These are phyloP conservation scores for Lipomyces yamanashiensis DNA, from an alignment of 805 yeast genomes.

Conservation along the genomic window DNA sequence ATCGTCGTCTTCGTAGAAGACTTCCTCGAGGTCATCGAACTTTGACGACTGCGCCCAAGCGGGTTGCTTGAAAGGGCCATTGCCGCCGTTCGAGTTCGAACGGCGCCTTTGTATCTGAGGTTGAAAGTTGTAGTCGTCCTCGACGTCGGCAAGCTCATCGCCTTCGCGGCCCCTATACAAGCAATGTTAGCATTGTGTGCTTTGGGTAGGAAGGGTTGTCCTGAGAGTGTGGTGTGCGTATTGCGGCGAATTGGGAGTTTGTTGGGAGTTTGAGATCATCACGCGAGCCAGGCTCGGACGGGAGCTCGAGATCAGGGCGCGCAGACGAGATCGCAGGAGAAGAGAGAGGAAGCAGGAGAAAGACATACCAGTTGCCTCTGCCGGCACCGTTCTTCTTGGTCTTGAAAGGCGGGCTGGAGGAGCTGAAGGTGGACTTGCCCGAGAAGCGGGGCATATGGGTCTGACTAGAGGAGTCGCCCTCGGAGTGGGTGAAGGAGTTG, in stretches of 20 bases:
- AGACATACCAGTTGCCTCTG: conserved; percentile 39
- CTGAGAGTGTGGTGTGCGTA: not conserved
- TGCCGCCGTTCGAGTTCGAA: conserved; percentile 39
- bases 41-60: conserved; percentile 25
- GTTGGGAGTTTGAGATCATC: not conserved
- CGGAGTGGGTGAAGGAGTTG: conserved; percentile 22
- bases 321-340: too few species aligned
- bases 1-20: conserved; percentile 36
- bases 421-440: conserved; percentile 34
- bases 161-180: conserved; percentile 38
- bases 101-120: conserved; percentile 38
- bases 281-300: too few species aligned
- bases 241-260: conserved; percentile 18
- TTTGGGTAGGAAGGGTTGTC: not conserved
- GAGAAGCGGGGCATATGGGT: conserved; percentile 35
- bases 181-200: not conserved
- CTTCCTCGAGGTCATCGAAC: conserved; percentile 33
- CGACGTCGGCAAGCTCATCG: conserved; percentile 39
- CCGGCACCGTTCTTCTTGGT: conserved; percentile 41
- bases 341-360: not conserved
- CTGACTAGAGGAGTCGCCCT: conserved; percentile 6
- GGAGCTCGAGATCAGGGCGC: too few species aligned
- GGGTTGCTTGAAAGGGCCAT: conserved; percentile 26
- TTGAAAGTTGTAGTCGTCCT: conserved; percentile 36
- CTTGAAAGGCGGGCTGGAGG: conserved; percentile 26